These are phyloP conservation scores for Deuterostichococcus epilithicus DNA, from an alignment of 139 green algal species.

Conservation along the genomic window DNA sequence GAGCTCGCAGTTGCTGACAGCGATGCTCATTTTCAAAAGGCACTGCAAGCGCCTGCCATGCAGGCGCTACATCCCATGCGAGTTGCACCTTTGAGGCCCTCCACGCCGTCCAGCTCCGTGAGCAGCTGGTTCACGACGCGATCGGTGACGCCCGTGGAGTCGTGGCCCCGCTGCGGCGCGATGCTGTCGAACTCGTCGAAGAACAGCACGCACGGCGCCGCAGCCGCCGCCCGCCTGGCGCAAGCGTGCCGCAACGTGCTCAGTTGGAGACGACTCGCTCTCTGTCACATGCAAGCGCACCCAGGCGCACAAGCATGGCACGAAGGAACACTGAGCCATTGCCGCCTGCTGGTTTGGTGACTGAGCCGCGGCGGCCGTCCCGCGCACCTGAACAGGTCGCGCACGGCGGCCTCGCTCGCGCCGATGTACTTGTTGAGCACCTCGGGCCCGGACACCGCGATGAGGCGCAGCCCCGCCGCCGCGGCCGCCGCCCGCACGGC, in stretches of 20 bases:
- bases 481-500: slow-evolving; percentile 76
- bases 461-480: slow-evolving; percentile 62
- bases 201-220: slow-evolving; percentile 95
- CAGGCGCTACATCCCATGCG: not conserved
- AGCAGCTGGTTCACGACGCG: slow-evolving; percentile 96
- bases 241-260: too few species aligned
- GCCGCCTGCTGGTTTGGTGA: too few species aligned
- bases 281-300: too few species aligned
- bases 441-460: slow-evolving; percentile 90
- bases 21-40: too few species aligned
- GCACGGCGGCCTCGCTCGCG: slow-evolving; percentile 83
- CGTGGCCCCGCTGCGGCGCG: slow-evolving; percentile 84
- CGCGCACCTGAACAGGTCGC: slow-evolving; percentile 88
- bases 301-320: too few species aligned
- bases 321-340: too few species aligned
- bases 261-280: too few species aligned
- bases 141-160: slow-evolving; percentile 93
- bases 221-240: slow-evolving; percentile 73
- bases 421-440: slow-evolving; percentile 99
- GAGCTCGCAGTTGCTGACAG: too few species aligned
- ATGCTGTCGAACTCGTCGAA: slow-evolving; percentile 99
- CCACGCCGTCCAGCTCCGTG: slow-evolving; percentile 96
- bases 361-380: too few species aligned
- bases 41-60: not conserved
- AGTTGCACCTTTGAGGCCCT: slow-evolving; percentile 64